Evolutionary conservation across 2,329 filamentous ascomycete genomes (phyloP).

Genomic region (Huntiella omanensis): DNA sequence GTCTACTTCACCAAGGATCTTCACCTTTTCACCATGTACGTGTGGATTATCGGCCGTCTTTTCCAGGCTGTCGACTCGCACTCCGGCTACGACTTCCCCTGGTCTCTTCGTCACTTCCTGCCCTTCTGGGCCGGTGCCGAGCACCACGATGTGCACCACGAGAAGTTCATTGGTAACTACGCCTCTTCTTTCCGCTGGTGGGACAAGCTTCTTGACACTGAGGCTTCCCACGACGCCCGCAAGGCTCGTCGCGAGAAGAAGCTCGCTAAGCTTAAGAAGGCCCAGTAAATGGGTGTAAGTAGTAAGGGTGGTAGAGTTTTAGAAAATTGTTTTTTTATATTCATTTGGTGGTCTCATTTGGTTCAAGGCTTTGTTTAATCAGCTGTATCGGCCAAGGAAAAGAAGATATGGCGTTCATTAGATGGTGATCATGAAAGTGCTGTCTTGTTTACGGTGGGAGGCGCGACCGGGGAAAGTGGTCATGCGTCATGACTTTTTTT

Average conservation of each 20-base stretch:
- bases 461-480: neutral
- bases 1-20: slow-evolving; percentile 67
- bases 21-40: slow-evolving; percentile 93
- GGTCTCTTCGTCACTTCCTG: slow-evolving; percentile 85
- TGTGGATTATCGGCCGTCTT: slow-evolving; percentile 81
- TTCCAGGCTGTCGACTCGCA: slow-evolving; percentile 98
- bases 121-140: slow-evolving; percentile 96
- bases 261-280: slow-evolving; percentile 51
- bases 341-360: no score
- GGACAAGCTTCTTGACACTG: slow-evolving; percentile 87
- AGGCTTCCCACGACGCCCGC: slow-evolving; percentile 72
- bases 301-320: no score
- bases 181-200: slow-evolving; percentile 97
- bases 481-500: slow-evolving; percentile 2
- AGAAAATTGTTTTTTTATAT: no score
- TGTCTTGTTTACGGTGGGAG: no score
- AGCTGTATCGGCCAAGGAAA: no score
- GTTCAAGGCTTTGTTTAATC: no score
- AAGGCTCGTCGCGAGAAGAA: slow-evolving; percentile 69
- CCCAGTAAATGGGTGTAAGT: slow-evolving; percentile 28
- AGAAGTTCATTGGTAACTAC: slow-evolving; percentile 98
- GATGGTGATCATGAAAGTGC: no score
- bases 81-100: slow-evolving; percentile 96
- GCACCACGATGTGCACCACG: slow-evolving; percentile 93
- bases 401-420: no score